Conservation (phyloP, 192 early-diverging fungal species). For the Backusella mclennaniae region DNA sequence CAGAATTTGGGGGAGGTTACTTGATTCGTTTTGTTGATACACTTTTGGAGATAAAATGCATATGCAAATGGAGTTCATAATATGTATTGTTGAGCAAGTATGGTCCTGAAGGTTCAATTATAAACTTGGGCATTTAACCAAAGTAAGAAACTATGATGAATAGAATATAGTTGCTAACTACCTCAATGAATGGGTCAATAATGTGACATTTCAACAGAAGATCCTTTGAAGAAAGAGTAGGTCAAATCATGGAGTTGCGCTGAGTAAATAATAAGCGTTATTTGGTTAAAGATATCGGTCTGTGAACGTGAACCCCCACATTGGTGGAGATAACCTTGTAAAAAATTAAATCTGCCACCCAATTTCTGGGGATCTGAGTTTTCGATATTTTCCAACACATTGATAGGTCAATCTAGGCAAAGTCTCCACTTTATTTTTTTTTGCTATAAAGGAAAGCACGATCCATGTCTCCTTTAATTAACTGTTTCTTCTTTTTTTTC, state of each 20-base stretch:
- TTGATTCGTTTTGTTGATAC: neutral
- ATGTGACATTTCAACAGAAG: neutral
- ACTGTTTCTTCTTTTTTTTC: conserved; percentile 18
- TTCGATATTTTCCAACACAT: neutral
- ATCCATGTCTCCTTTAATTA: conserved; percentile 11
- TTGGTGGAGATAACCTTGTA: neutral
- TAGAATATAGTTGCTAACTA: neutral
- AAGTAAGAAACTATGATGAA: neutral
- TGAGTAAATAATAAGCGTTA: neutral
- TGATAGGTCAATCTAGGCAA: neutral
- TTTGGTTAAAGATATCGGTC: neutral
- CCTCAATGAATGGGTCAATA: neutral
- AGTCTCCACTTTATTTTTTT: conserved; percentile 1
- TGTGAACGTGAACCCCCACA: conserved; percentile 4
- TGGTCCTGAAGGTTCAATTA: neutral
- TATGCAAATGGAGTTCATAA: neutral
- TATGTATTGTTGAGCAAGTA: neutral
- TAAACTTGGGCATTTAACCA: neutral
- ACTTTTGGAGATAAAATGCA: neutral
- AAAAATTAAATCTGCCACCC: conserved; percentile 9
- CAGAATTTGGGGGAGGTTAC: neutral
- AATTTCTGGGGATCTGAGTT: conserved; percentile 17
- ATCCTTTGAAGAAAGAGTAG: neutral
- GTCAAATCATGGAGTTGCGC: neutral
- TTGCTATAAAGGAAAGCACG: neutral